Conservation (phyloP, 768 basidiomycete species). For the Boletus reticulatus region DNA sequence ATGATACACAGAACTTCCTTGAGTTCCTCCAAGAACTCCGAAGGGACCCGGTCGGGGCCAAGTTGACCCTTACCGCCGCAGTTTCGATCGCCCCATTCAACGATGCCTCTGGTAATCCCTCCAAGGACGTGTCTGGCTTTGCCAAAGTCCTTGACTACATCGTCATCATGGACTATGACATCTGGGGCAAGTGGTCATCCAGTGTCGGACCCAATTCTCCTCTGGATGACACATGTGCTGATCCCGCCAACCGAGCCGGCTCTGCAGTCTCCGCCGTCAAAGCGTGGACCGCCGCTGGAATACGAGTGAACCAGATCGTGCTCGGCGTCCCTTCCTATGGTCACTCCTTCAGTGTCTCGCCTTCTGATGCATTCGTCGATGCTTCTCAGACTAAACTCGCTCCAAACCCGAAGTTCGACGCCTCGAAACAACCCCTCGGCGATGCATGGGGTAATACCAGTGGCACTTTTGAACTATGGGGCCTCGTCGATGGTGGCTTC, state of each 20-base stretch:
- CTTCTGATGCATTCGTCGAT: conserved; percentile 35
- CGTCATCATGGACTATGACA: conserved; percentile 64
- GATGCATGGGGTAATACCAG: conserved; percentile 54
- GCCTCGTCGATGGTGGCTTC: conserved; percentile 56
- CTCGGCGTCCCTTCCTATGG: conserved; percentile 84
- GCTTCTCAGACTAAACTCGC: conserved; percentile 37
- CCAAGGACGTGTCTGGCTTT: conserved; percentile 69
- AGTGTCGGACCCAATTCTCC: conserved; percentile 80
- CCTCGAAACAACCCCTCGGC: conserved; percentile 42
- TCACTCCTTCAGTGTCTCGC: conserved; percentile 58
- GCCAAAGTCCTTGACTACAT: conserved; percentile 67
- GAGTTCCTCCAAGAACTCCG: conserved; percentile 71
- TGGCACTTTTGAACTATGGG: conserved; percentile 60
- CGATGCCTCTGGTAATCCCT: conserved; percentile 55
- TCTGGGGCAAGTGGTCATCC: conserved; percentile 52
- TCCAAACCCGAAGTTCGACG: conserved; percentile 50
- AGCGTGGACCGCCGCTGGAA: conserved; percentile 73
- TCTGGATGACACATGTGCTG: conserved; percentile 69
- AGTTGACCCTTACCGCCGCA: conserved; percentile 70
- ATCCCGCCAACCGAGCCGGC: conserved; percentile 54
- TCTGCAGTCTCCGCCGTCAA: conserved; percentile 73
- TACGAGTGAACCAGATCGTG: conserved; percentile 67
- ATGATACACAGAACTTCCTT: conserved; percentile 78
- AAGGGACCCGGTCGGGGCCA: conserved; percentile 43
- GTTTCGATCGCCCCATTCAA: conserved; percentile 64